A percentile compares a stretch with the other conserved stretches of the same genome.
phyloP scores from a whole-genome alignment of 768 basidiomycete species.

The Psilocybe subaeruginosa region DNA sequence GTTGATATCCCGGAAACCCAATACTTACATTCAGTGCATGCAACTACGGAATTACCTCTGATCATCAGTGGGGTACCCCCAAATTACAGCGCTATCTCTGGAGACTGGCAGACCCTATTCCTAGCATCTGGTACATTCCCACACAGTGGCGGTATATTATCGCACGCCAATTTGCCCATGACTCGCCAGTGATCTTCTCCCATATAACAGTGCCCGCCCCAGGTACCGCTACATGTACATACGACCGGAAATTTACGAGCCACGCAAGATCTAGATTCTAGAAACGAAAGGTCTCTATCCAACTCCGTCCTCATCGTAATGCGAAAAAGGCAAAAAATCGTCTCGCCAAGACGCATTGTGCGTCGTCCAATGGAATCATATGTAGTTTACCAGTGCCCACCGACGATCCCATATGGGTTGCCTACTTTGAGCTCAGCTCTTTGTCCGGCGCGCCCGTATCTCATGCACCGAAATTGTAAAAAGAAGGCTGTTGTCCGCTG shows the following conservation, averaged over 20 bases:
- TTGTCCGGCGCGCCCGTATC: neutral
- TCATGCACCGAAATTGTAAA: neutral
- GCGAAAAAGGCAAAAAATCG: neutral
- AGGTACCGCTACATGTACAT: no score
- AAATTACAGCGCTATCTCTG: neutral
- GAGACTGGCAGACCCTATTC: neutral
- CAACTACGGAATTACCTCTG: neutral
- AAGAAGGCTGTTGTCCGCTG: neutral
- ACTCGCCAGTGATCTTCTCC: neutral
- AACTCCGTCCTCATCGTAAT: neutral
- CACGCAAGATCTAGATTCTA: neutral
- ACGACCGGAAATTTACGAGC: no score
- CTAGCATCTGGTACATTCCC: neutral
- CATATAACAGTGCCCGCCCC: neutral
- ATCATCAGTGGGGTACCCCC: neutral
- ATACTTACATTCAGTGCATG: neutral
- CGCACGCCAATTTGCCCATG: neutral
- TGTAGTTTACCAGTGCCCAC: neutral
- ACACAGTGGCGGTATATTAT: neutral
- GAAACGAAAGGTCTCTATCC: neutral
- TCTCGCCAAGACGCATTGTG: neutral
- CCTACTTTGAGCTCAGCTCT: neutral
- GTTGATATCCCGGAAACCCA: neutral
- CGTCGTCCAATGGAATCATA: neutral
- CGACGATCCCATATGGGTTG: neutral